These are phyloP conservation scores for Backusella circina DNA, from an alignment of 192 early-diverging fungal species.

Conservation along the genomic window DNA sequence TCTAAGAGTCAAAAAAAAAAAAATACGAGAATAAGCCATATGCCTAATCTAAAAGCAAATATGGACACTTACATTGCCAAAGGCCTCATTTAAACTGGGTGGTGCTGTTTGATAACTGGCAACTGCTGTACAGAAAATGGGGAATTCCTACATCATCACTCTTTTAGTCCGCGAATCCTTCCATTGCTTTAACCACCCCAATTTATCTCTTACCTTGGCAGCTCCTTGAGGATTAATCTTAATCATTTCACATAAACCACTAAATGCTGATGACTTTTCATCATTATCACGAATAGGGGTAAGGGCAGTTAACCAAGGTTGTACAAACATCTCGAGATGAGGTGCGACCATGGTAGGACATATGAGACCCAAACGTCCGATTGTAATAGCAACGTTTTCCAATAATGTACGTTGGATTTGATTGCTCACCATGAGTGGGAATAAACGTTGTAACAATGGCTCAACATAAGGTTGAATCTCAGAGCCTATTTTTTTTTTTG, in stretches of 20 bases:
- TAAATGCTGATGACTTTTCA: constrained; percentile 97
- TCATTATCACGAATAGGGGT: constrained; percentile 86
- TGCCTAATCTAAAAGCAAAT: neutral
- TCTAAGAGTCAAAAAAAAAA: constrained; percentile 36
- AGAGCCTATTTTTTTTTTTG: constrained; percentile 36
- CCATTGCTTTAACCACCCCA: neutral
- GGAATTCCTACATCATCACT: constrained; percentile 47
- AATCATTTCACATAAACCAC: constrained; percentile 92
- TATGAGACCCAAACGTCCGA: constrained; percentile 93
- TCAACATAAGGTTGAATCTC: constrained; percentile 82
- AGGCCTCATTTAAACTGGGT: constrained; percentile 55
- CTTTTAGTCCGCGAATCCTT: neutral
- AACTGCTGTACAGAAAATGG: constrained; percentile 79
- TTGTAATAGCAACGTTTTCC: constrained; percentile 96
- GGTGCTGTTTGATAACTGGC: constrained; percentile 72
- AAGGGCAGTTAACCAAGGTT: constrained; percentile 80
- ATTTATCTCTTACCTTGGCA: constrained; percentile 37
- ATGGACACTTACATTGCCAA: constrained; percentile 52
- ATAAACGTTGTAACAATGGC: constrained; percentile 79
- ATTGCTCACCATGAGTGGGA: constrained; percentile 71
- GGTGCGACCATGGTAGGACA: constrained; percentile 82
- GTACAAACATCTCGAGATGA: constrained; percentile 78
- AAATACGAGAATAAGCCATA: neutral
- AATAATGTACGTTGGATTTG: constrained; percentile 70
- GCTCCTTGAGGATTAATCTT: constrained; percentile 85